Evolutionary conservation across 2,329 filamentous ascomycete species (phyloP).

Genomic region (Ophiostoma himal-ulmi): DNA sequence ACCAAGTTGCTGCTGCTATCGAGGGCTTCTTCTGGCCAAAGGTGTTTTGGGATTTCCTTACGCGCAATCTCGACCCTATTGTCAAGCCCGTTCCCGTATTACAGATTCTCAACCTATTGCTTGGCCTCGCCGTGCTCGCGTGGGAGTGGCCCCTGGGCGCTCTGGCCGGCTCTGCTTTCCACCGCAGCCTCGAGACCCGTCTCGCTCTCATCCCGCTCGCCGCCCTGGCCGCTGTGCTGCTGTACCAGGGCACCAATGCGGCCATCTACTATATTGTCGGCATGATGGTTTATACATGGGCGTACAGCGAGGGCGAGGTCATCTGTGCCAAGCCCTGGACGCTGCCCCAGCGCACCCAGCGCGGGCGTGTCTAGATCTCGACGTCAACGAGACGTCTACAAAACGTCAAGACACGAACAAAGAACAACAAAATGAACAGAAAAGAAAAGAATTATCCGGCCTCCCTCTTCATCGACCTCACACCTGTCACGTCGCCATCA

Average conservation of each 20-base stretch:
- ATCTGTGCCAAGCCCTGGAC: constrained; percentile 67
- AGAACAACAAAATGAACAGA: background rate
- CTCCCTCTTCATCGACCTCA: background rate
- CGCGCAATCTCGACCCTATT: constrained; percentile 77
- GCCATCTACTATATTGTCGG: constrained; percentile 88
- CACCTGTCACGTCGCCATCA: background rate
- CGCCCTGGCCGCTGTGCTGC: constrained; percentile 64
- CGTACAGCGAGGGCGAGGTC: constrained; percentile 90
- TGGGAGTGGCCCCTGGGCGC: constrained; percentile 87
- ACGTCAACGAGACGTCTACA: background rate
- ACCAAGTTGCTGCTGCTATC: constrained; percentile 78
- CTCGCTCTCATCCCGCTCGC: constrained; percentile 76
- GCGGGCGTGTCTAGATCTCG: background rate
- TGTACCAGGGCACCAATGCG: constrained; percentile 90
- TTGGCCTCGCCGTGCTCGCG: constrained; percentile 70
- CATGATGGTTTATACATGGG: constrained; percentile 89
- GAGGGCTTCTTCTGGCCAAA: constrained; percentile 98
- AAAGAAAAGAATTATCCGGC: background rate
- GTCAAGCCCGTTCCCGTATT: constrained; percentile 84
- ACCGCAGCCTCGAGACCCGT: constrained; percentile 81
- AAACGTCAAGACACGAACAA: background rate
- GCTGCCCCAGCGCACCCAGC: constrained; percentile 50
- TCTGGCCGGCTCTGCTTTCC: constrained; percentile 69
- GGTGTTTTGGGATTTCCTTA: constrained; percentile 96
- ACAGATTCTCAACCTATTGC: constrained; percentile 81